These are phyloP conservation scores for Xylariomycetidae sp. DNA, from an alignment of 2,329 filamentous ascomycete genomes.

Conservation along the genomic window DNA sequence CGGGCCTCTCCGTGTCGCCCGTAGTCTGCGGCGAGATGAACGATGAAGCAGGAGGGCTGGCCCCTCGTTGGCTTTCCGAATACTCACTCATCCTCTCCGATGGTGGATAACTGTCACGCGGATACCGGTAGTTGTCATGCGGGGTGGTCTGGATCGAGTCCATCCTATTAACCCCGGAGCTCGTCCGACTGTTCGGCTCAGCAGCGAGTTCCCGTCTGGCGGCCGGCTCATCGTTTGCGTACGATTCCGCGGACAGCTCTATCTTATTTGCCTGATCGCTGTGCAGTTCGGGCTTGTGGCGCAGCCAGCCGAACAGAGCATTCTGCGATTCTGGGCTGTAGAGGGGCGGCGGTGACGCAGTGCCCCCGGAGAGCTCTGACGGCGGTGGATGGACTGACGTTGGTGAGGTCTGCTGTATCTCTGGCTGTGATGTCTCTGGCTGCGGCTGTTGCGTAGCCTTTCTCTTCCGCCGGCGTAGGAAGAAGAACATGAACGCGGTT, in stretches of 20 bases:
- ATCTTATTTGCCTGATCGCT: constrained; percentile 12
- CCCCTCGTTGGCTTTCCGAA: constrained; percentile 3
- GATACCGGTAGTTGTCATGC: constrained; percentile 4
- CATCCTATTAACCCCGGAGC: constrained; percentile 1
- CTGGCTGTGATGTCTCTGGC: not conserved
- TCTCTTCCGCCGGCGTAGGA: constrained; percentile 9
- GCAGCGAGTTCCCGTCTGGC: not conserved
- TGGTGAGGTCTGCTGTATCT: constrained; percentile 2
- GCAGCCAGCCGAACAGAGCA: constrained; percentile 8
- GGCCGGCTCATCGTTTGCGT: not conserved
- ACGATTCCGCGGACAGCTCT: constrained; percentile 10
- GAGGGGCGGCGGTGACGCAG: constrained; percentile 10
- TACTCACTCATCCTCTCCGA: constrained; percentile 1
- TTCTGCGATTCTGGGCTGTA: constrained; percentile 8
- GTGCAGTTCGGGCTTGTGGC: constrained; percentile 15
- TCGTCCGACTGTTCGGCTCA: not conserved
- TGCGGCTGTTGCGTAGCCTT: constrained; percentile 2
- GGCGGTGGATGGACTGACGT: constrained; percentile 2
- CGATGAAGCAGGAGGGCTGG: constrained; percentile 1
- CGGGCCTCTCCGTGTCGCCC: constrained; percentile 4
- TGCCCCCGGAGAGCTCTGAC: constrained; percentile 6
- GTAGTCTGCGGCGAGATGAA: constrained; percentile 9
- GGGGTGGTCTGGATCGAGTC: constrained; percentile 8
- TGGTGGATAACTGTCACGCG: too few relatives aligned
- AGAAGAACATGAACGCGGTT: constrained; percentile 10